Evolutionary conservation across 306 rosid genomes (phyloP).

Genomic region (Malus sieversii): DNA sequence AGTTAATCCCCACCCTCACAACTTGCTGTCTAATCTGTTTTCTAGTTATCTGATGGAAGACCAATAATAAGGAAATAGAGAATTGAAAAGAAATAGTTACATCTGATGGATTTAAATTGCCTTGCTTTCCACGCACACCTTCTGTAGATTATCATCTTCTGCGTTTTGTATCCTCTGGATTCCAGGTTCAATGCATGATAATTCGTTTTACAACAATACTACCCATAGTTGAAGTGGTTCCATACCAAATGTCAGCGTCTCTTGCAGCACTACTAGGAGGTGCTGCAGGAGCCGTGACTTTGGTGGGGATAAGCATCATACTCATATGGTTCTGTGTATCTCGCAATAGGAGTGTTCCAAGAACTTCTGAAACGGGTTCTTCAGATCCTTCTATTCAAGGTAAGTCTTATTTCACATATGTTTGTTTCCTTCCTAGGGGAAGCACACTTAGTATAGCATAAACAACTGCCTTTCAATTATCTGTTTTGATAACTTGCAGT

Average conservation of each 20-base stretch:
- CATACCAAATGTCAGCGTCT: slow-evolving; percentile 73
- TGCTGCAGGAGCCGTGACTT: slow-evolving; percentile 95
- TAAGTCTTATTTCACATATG: slow-evolving; percentile 20
- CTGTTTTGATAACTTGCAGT: slow-evolving; percentile 31
- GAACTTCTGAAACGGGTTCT: slow-evolving; percentile 90
- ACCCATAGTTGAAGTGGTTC: slow-evolving; percentile 51
- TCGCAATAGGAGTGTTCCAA: slow-evolving; percentile 41
- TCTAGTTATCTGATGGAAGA: neutral
- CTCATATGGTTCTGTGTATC: slow-evolving; percentile 50
- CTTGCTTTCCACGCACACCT: slow-evolving; percentile 7
- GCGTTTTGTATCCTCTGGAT: slow-evolving; percentile 19
- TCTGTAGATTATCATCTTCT: slow-evolving; percentile 27
- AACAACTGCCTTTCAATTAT: slow-evolving; percentile 5
- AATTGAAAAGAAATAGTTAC: neutral
- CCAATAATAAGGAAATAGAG: neutral
- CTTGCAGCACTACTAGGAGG: slow-evolving; percentile 91
- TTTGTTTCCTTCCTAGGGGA: neutral
- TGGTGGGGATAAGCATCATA: slow-evolving; percentile 61
- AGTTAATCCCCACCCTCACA: neutral
- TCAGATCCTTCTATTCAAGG: slow-evolving; percentile 91
- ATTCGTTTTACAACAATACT: slow-evolving; percentile 23
- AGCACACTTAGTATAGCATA: neutral
- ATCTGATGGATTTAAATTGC: neutral
- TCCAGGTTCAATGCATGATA: slow-evolving; percentile 51
- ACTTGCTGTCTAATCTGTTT: neutral